Evolutionary conservation across 345 rosid species (phyloP).

Genomic region (Sonneratia alba): DNA sequence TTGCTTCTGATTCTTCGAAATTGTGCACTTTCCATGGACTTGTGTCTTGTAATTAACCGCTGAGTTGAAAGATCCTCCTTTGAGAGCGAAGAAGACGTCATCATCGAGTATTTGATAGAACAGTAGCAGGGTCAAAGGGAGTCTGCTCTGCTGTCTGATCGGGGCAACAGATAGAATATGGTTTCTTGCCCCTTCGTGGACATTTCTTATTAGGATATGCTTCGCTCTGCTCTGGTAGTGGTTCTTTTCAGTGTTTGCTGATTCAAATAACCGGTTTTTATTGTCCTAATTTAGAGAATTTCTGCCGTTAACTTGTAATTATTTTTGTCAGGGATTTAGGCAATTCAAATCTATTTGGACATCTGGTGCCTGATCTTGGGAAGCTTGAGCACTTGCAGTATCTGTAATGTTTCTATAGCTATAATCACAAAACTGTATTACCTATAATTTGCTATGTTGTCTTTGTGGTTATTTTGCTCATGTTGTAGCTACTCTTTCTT

Average conservation of each 20-base stretch:
- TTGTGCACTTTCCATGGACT: background rate
- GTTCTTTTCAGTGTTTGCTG: background rate
- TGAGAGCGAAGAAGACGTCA: background rate
- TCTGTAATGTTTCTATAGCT: conserved; percentile 43
- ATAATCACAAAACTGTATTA: background rate
- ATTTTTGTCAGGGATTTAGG: conserved; percentile 56
- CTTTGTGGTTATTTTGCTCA: too few relatives aligned
- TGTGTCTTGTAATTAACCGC: background rate
- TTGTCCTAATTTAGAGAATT: background rate
- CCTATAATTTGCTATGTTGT: background rate
- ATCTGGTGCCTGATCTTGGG: conserved; percentile 77
- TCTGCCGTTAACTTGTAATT: background rate
- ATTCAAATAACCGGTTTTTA: background rate
- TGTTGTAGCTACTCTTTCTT: too few relatives aligned
- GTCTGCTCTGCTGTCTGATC: background rate
- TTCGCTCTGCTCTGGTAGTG: background rate
- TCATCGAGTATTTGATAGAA: background rate
- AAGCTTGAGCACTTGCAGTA: conserved; percentile 85
- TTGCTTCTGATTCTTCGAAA: background rate
- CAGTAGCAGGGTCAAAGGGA: background rate
- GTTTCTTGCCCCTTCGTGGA: background rate
- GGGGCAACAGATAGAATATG: background rate
- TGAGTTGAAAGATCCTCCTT: background rate
- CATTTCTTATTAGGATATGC: background rate
- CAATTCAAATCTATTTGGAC: conserved; percentile 80